Percentiles rank a stretch among this genome's conserved stretches.
Conservation (phyloP, 2,329 filamentous ascomycete genomes). For the Exophiala mesophila region DNA sequence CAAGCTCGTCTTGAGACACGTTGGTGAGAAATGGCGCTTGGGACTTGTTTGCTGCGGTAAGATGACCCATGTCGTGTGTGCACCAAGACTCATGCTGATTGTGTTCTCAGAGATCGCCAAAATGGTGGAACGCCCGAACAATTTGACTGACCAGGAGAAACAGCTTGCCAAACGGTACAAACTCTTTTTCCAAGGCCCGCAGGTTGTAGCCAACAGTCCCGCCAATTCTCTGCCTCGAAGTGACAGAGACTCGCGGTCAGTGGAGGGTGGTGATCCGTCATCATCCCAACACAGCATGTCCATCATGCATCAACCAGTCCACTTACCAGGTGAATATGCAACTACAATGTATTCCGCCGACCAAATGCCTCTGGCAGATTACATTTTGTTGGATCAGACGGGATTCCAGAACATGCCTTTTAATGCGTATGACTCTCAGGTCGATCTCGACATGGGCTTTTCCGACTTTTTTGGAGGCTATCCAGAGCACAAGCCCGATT, state of each 20-base stretch:
- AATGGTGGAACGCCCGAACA: slow-evolving; percentile 14
- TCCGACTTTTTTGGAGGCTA: slow-evolving; percentile 19
- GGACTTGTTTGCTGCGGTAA: slow-evolving; percentile 17
- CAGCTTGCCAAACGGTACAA: slow-evolving; percentile 18
- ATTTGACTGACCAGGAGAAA: slow-evolving; percentile 11
- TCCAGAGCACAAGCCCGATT: slow-evolving; percentile 4
- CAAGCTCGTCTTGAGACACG: slow-evolving; percentile 15
- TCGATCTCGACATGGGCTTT: slow-evolving; percentile 16
- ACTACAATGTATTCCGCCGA: slow-evolving; percentile 3
- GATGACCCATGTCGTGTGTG: no score
- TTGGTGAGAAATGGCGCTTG: slow-evolving; percentile 17
- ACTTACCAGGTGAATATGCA: slow-evolving; percentile 4
- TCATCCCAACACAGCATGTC: background rate
- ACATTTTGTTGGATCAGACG: slow-evolving; percentile 12
- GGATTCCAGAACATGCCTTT: slow-evolving; percentile 8
- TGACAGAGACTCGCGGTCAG: background rate
- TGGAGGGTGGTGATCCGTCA: slow-evolving; percentile 4
- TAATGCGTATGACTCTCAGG: slow-evolving; percentile 9
- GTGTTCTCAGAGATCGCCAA: slow-evolving; percentile 17
- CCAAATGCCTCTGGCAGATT: slow-evolving; percentile 3
- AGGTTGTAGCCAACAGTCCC: slow-evolving; percentile 10
- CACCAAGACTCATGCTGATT: no score
- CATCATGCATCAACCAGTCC: slow-evolving; percentile 11
- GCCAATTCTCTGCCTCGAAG: slow-evolving; percentile 3
- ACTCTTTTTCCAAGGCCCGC: slow-evolving; percentile 19